Evolutionary conservation across 805 yeast species (phyloP).

Genomic region (Wickerhamomyces chambardii): DNA sequence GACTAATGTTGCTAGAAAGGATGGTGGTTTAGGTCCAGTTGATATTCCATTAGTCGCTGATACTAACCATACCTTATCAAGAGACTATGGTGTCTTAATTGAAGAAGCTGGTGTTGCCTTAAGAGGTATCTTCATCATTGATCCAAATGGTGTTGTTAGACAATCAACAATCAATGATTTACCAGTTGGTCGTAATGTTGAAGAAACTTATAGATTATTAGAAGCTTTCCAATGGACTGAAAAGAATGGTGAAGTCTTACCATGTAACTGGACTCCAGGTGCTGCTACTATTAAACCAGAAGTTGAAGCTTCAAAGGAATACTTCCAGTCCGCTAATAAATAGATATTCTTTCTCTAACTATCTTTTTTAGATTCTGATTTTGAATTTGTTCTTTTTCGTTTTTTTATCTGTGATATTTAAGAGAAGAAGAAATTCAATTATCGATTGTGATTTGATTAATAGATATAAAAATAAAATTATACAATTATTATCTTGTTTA

Average conservation of each 20-base stretch:
- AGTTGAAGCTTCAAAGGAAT: slow-evolving; percentile 69
- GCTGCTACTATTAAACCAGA: slow-evolving; percentile 85
- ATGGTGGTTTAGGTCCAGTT: slow-evolving; percentile 97
- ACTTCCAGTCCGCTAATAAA: slow-evolving; percentile 59
- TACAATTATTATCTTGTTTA: too few species aligned
- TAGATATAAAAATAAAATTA: too few species aligned
- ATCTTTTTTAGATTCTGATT: too few species aligned
- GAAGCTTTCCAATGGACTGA: slow-evolving; percentile 99
- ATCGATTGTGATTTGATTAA: too few species aligned
- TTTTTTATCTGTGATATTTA: too few species aligned
- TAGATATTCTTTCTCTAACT: too few species aligned
- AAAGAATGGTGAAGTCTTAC: slow-evolving; percentile 98
- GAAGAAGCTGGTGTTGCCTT: slow-evolving; percentile 96
- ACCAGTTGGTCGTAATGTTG: slow-evolving; percentile 99
- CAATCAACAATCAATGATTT: slow-evolving; percentile 97
- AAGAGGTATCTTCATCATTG: slow-evolving; percentile 97
- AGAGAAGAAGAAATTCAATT: too few species aligned
- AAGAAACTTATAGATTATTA: slow-evolving; percentile 93
- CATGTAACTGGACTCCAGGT: slow-evolving; percentile 99
- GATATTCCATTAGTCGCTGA: slow-evolving; percentile 94
- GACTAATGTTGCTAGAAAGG: slow-evolving; percentile 94
- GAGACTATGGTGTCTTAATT: slow-evolving; percentile 94
- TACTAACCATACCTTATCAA: slow-evolving; percentile 91
- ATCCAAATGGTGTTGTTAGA: slow-evolving; percentile 91
- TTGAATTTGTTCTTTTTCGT: too few species aligned